Base-by-base conservation (phyloP, 106 monocot genomes). In the Acorus gramineus region DNA sequence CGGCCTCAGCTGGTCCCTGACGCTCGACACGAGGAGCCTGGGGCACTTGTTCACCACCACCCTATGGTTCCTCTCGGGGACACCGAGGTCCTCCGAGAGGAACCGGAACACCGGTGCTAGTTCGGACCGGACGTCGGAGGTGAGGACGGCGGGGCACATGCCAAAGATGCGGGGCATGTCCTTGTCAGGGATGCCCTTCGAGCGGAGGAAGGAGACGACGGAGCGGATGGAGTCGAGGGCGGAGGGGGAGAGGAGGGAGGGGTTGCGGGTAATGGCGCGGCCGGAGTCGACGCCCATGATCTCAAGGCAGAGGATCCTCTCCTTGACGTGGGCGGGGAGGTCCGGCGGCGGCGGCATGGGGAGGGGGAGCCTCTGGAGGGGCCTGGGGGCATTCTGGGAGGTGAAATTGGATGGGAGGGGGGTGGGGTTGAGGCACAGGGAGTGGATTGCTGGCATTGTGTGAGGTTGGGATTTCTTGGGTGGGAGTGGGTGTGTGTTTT, bases 241-340 rank as follows among this genome's bases (percentile, higher is more conserved):
- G 5, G 93, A 52, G 6, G 80, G 82, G 12, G 66, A 57, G 6
- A 73, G 78, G 75, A 94, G 81, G 45, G 56, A 64, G 0, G 93
- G 93, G 68, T 89, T 86, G 42, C 65, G 57, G 57, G 70, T 4
- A 44, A 93, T 69, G 14, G 77, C 77, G 5, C 81, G 78, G 49
- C 58, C 68, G 59, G 86, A 79, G 77, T 94, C 76, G 74, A 94
- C 63, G 67, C 93, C 89, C 86, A 94, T 83, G 66, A 86, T 62
- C 61, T 89, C 93, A 11, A 93, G 78, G 81, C 72, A 75, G 43
- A 93, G 78, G 74, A 93, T 89, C 60, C 81, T 89, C 67, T 93
- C 86, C 60, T 81, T 83, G 43, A 81, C 67, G 13, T 76, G 73
- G 5, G 71, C 2, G 11, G 89, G 74, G 53, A 85, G 78, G 59